Conservation (phyloP, 1,139 yeast genomes). For the Diutina rugosa region DNA sequence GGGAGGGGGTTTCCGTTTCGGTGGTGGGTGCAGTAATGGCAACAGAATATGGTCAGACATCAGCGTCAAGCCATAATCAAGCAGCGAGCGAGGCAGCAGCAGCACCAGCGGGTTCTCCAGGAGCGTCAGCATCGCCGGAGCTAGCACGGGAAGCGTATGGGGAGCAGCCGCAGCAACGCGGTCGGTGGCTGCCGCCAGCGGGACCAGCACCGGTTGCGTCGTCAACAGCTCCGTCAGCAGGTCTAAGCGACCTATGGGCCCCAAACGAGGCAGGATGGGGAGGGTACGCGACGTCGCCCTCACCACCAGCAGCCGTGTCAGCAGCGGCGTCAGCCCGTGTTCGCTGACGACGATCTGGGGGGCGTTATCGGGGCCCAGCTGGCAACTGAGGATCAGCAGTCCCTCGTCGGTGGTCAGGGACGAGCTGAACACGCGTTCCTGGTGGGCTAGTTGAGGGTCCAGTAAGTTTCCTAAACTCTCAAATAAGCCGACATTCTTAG, state of each 20-base stretch:
- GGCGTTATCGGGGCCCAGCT: background rate
- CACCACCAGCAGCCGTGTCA: background rate
- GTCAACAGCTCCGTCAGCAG: background rate
- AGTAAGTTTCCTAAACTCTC: background rate
- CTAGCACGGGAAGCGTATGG: background rate
- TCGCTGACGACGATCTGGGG: background rate
- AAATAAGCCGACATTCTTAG: background rate
- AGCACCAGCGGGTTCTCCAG: background rate
- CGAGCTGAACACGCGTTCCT: background rate
- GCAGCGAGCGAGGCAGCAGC: background rate
- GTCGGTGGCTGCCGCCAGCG: conserved; percentile 1
- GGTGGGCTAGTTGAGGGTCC: background rate
- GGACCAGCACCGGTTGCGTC: background rate
- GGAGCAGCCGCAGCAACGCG: background rate
- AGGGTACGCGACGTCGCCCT: background rate
- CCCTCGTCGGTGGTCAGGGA: background rate
- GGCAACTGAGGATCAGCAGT: background rate
- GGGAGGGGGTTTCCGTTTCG: background rate
- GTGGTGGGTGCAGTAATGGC: background rate
- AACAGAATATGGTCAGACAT: background rate
- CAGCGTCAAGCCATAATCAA: background rate
- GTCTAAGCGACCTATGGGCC: background rate
- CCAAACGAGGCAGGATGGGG: background rate
- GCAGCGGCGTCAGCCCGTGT: background rate
- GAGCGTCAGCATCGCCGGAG: background rate